These are phyloP conservation scores for Bruguiera parviflora DNA, from an alignment of 345 rosid species.

Conservation along the genomic window DNA sequence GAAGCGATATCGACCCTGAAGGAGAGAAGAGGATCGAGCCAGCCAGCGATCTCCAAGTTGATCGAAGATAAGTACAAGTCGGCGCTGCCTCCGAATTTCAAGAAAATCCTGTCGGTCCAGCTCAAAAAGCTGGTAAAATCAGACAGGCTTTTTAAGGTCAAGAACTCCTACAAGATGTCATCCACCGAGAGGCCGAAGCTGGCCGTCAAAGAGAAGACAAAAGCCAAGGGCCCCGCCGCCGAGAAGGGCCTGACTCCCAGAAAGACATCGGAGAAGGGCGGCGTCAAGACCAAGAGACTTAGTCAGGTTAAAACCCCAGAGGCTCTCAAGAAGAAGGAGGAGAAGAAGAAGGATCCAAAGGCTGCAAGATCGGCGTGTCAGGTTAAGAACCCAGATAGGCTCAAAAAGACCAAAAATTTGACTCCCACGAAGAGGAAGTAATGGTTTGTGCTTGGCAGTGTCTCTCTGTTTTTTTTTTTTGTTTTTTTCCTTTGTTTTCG, in stretches of 20 bases:
- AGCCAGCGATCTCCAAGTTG: constrained; percentile 29
- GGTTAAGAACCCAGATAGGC: constrained; percentile 31
- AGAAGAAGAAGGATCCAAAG: constrained; percentile 14
- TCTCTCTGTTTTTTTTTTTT: no score
- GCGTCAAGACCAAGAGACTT: constrained; percentile 32
- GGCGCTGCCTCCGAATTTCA: constrained; percentile 18
- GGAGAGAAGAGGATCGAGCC: constrained; percentile 33
- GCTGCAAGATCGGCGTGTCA: constrained; percentile 23
- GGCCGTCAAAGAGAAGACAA: constrained; percentile 13
- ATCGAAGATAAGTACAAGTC: constrained; percentile 24
- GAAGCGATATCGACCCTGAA: constrained; percentile 29
- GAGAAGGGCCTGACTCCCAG: constrained; percentile 1
- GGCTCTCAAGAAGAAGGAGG: constrained; percentile 22
- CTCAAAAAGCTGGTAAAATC: constrained; percentile 18
- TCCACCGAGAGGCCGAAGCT: constrained; percentile 22
- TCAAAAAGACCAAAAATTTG: constrained; percentile 19
- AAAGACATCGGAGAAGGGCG: constrained; percentile 14
- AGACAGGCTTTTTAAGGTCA: constrained; percentile 24
- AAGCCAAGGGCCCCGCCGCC: background rate
- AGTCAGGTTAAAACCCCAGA: constrained; percentile 42
- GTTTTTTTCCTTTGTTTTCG: no score
- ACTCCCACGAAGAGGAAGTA: background rate
- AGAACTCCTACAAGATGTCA: constrained; percentile 31
- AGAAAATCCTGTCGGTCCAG: constrained; percentile 19
- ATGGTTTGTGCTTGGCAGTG: no score